Conservation (phyloP, 495 filamentous ascomycete genomes). For the Parathielavia appendiculata region DNA sequence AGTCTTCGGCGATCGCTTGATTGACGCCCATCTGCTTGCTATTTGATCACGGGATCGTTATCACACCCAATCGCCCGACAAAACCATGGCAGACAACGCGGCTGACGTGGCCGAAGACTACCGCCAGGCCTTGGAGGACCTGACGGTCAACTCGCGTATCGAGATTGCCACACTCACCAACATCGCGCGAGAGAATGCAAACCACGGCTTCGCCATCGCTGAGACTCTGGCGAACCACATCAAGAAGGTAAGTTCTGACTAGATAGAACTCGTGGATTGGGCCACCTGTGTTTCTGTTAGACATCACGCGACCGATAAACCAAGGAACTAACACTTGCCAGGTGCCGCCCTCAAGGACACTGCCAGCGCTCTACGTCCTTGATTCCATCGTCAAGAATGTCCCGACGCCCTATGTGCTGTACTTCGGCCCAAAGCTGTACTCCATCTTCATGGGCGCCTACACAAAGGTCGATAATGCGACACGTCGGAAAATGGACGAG, state of each 20-base stretch:
- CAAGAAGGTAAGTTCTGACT: conserved; percentile 63
- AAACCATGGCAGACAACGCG: conserved; percentile 66
- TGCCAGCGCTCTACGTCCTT: conserved; percentile 94
- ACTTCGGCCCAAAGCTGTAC: conserved; percentile 86
- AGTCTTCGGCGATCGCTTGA: neutral
- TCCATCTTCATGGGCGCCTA: conserved; percentile 96
- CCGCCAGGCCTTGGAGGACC: conserved; percentile 83
- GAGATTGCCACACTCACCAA: conserved; percentile 94
- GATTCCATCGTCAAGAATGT: conserved; percentile 99
- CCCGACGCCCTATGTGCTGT: conserved; percentile 92
- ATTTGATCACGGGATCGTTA: conserved; percentile 1
- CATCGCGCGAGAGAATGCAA: conserved; percentile 93
- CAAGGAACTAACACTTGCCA: conserved; percentile 36
- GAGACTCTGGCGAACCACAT: conserved; percentile 88
- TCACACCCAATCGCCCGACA: neutral
- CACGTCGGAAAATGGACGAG: conserved; percentile 87
- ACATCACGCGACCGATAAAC: neutral
- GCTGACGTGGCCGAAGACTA: conserved; percentile 95
- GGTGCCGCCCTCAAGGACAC: conserved; percentile 77
- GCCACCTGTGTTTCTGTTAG: conserved; percentile 2
- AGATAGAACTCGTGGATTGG: neutral
- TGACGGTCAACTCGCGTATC: conserved; percentile 79
- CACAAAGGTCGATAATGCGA: conserved; percentile 70
- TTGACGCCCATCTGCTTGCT: conserved; percentile 6
- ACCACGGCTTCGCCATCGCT: conserved; percentile 87